Evolutionary conservation across 139 green algal genomes (phyloP), one percentile per base, ranked within the genome.

Genomic region (Chlorella sp.): DNA sequence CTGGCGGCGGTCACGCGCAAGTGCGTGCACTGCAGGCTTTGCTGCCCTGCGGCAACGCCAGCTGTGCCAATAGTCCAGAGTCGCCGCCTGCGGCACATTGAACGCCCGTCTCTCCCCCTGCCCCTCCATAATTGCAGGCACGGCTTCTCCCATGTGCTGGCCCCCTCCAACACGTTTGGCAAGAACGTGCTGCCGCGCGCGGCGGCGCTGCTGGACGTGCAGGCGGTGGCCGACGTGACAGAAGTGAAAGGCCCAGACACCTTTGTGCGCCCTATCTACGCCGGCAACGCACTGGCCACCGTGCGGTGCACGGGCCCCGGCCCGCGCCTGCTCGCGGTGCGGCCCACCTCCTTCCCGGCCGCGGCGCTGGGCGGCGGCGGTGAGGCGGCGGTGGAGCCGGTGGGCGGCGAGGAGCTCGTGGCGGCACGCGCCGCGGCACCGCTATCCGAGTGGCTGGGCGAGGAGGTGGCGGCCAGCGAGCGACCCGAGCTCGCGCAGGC

Each of bases 191-290:
- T 98, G 48, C 94, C 94, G 1, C 79, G 94, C 3, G 88, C 87
- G n/a, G 94, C 94, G 31, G 94, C 93, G 1, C 61, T 96, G 55
- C 81, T 97, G 67, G 87, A 88, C 56, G 79, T 86, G 25, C 85
- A 97, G 74, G 89, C 91, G 2, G 82, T 97, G 15, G 90, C 81
- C 27, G 94, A 98, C 60, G 92, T 97, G 1, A 62, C 89, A 6
- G 62, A 90, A 41, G 70, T 93, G 9, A 5, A 84, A 14, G 87
- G 89, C 53, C 36, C 67, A 8, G 38, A 86, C 78, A 95, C 89
- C 23, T 97, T 94, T 72, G 80, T 91, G 29, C 81, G 92, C 41
- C 93, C 93, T 12, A 93, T 97, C 29, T 98, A 98, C 68, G 94
- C 94, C 15, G 94, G 94, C 45, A 98, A 98, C 53, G 94, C 91